Base-by-base conservation (phyloP, 2,329 filamentous ascomycete species). In the Davidsoniella virescens region DNA sequence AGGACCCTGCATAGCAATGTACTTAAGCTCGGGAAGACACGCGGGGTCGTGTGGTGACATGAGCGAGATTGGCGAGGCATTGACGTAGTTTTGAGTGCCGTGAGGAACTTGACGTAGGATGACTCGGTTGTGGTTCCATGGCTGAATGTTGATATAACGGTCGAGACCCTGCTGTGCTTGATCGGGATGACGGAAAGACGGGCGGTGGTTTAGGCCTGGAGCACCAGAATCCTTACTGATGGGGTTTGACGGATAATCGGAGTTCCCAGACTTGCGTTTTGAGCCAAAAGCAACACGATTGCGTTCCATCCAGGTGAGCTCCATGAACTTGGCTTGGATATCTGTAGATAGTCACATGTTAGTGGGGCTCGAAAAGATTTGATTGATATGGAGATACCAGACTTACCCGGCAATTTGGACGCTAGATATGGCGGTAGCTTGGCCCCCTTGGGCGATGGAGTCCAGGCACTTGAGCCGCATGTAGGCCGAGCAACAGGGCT, bases 1-100 rank as follows among this genome's bases (percentile, higher is more conserved):
- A 5, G 92, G 92, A 0, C 92, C 92, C 66, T 93, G 87, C 63
- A 93, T 95, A 48, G 88, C 92, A 57, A 98, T 94, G 64, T 93
- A 96, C 50, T 74, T 67, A 44, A 73, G 65, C 2, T 68, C 63
- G 1, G 67, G 65, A 7, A 62, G 60, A 9, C 57, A 52, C 2
- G 58, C 55, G 0, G 62, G 60, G 49, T 66, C 62, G 10, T 66
- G 60, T 2, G 64, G 62, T 1, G 72, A 68, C 47, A 68, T 56
- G 10, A 87, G 66, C 18, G 67, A 62, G 52, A 88, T 81, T 17
- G 82, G 77, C 9, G 84, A 88, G 38, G 85, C 85, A 61, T 92
- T 92, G 65, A 90, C 84, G 62, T 88, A 92, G 64, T 88, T 81
- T 54, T 80, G 73, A 55, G 78, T 69, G 37, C 76, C 82, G 14